Percentiles rank a stretch among this genome's conserved stretches.
Conservation (phyloP, 306 rosid genomes). For the Neltuma alba region DNA sequence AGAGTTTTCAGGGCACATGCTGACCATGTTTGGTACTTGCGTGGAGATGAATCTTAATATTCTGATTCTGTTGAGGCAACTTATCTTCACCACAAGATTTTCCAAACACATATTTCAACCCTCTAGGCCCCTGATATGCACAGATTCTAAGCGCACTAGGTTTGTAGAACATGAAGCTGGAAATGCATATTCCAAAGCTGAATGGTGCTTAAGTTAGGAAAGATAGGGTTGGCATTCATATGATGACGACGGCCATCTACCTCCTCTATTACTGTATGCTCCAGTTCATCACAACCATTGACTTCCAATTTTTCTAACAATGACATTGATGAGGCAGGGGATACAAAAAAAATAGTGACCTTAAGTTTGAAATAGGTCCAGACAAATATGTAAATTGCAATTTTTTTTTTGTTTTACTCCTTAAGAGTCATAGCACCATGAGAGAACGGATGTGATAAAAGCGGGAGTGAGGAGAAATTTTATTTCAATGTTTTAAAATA, state of each 20-base stretch:
- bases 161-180: conserved; percentile 1
- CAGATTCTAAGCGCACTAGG: conserved; percentile 1
- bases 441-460: too few species aligned
- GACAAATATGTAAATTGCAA: background rate
- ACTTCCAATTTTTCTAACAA: background rate
- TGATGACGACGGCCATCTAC: background rate
- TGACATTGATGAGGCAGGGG: conserved; percentile 1
- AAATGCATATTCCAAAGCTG: background rate
- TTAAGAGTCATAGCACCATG: too few species aligned
- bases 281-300: background rate
- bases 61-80: background rate
- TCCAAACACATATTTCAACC: conserved; percentile 22
- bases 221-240: background rate
- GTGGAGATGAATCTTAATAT: background rate
- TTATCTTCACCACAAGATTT: background rate
- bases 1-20: background rate
- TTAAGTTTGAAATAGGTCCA: background rate
- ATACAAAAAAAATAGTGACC: conserved; percentile 7
- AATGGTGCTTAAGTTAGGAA: background rate
- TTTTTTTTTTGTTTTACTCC: background rate
- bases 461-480: too few species aligned
- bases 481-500: too few species aligned
- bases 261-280: background rate
- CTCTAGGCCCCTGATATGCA: background rate
- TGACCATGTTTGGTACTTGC: background rate